Conservation (phyloP, 1,139 yeast genomes). For the Yamadazyma epiphylla region DNA sequence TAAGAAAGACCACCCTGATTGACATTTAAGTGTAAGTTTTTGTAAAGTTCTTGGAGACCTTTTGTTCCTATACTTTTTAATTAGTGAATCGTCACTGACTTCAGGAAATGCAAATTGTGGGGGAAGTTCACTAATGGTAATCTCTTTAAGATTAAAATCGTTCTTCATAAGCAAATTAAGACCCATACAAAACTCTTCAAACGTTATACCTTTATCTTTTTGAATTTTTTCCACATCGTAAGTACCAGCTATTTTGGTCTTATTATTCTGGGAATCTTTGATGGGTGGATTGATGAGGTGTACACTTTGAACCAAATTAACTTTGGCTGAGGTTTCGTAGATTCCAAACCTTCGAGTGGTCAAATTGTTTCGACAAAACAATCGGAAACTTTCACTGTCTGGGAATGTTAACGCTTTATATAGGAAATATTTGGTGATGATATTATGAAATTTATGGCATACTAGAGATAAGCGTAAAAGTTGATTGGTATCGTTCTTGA, state of each 20-base stretch:
- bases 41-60: conserved; percentile 20
- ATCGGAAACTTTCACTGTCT: conserved; percentile 22
- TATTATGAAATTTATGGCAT: conserved; percentile 32
- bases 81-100: conserved; percentile 4
- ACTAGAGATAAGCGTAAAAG: conserved; percentile 25
- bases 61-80: conserved; percentile 13
- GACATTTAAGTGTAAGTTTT: conserved; percentile 31
- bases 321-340: conserved; percentile 25
- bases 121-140: conserved; percentile 40
- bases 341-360: conserved; percentile 17
- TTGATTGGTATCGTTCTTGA: conserved; percentile 17
- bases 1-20: conserved; percentile 42
- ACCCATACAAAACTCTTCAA: conserved; percentile 23
- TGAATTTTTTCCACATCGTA: conserved; percentile 27
- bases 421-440: conserved; percentile 33
- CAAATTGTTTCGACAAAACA: conserved; percentile 29
- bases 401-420: conserved; percentile 30
- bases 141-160: conserved; percentile 27
- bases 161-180: conserved; percentile 24
- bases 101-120: conserved; percentile 44
- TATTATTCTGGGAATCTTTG: conserved; percentile 17
- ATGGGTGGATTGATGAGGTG: conserved; percentile 35
- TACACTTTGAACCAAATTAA: conserved; percentile 26
- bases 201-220: conserved; percentile 15
- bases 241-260: conserved; percentile 37